Percentiles rank a stretch among this genome's conserved stretches.
Conservation (phyloP, 1,139 yeast species). For the Candida pseudoviswanathii region DNA sequence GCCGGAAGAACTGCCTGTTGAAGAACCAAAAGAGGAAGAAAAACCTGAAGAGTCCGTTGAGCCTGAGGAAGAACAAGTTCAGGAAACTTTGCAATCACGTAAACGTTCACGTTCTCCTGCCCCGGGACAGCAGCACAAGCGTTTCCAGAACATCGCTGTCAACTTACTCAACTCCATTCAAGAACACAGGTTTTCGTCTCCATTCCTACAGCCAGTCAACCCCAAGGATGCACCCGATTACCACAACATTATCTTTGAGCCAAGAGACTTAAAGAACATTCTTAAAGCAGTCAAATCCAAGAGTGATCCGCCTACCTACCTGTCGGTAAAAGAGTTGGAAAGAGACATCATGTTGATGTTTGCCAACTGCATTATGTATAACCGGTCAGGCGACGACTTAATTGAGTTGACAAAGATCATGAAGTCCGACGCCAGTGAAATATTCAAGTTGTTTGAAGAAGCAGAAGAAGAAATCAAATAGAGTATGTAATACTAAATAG, state of each 20-base stretch:
- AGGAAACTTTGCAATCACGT: constrained; percentile 8
- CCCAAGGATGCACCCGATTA: constrained; percentile 72
- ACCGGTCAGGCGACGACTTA: constrained; percentile 65
- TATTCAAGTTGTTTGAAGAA: constrained; percentile 54
- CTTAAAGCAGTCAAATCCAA: constrained; percentile 55
- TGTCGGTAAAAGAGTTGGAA: constrained; percentile 62
- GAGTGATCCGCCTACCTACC: constrained; percentile 43
- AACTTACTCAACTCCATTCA: constrained; percentile 66
- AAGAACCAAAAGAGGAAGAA: constrained; percentile 2
- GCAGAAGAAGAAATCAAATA: constrained; percentile 28
- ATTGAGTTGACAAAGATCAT: constrained; percentile 66
- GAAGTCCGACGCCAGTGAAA: constrained; percentile 57
- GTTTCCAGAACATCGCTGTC: constrained; percentile 55
- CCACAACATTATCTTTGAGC: constrained; percentile 59
- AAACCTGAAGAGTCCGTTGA: constrained; percentile 2
- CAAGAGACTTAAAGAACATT: constrained; percentile 69
- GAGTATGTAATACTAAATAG: background rate
- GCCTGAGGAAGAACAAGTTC: background rate
- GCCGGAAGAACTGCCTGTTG: too few species aligned
- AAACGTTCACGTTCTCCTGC: constrained; percentile 30
- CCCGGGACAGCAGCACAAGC: constrained; percentile 37
- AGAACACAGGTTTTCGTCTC: constrained; percentile 74
- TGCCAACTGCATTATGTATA: constrained; percentile 84
- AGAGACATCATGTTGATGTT: constrained; percentile 75
- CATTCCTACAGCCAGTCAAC: constrained; percentile 70